Base-by-base conservation (phyloP, 345 rosid species). In the Diplotaxis tenuifolia region DNA sequence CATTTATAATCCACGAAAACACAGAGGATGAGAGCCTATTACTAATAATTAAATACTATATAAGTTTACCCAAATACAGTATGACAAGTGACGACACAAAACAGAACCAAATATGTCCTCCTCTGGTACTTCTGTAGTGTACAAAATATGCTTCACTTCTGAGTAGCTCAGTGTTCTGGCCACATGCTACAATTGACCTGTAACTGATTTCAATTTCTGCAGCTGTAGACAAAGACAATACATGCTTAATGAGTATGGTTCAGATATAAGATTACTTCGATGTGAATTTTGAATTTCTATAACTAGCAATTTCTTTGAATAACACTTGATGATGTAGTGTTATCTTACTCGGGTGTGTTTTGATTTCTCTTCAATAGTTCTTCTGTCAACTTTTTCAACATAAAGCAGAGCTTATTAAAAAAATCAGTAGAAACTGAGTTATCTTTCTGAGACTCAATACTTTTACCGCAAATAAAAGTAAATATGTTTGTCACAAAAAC, bases 321-420 rank as follows among this genome's bases (percentile, higher is more conserved):
- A n/a, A n/a, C 50, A 15, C 56, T 2, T 1, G 34, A 40, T 40
- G 27, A 22, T 22, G 53, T 27, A 42, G 18, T 21, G 31, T 45
- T 60, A 53, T 82, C 91, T 84, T 81, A 95, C 99, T 65, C 86
- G 96, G 9, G 12, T 62, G 36, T 88, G 73, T 83, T 86, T 96
- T 73, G 80, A 63, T 79, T 76, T 86, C 74, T 92, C 98, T 53
- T 81, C 62, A n/a, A n/a, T 58, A 96, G 82, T 82, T 92, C 96
- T 47, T 86, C 87, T 0, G 83, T 82, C 84, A 88, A 79, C 73
- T 73, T 80, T 55, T 68, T 70, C 88, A 83, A n/a, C n/a, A n/a
- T n/a, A n/a, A n/a, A n/a, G n/a, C n/a, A n/a, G n/a, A n/a, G n/a
- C n/a, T n/a, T n/a, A n/a, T n/a, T n/a, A n/a, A n/a, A n/a, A n/a